Evolutionary conservation across 2,329 filamentous ascomycete genomes (phyloP), one percentile per base, ranked within the genome.

Genomic region (Dactylellina drechsleri): DNA sequence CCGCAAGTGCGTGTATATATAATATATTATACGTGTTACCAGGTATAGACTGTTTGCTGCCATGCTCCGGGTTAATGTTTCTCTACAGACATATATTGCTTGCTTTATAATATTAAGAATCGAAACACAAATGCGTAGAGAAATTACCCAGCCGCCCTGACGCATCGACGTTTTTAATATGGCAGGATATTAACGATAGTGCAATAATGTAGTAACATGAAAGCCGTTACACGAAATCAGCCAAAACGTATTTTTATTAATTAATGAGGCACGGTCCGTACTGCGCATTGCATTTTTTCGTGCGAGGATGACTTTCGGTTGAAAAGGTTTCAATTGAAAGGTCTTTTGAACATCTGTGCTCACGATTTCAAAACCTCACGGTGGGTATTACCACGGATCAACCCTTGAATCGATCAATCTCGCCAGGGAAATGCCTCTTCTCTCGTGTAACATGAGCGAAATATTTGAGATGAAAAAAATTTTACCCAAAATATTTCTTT

Each of bases 81-180:
- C 5, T 2, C 2, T 36, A 10, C 6, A 36, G 31, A 36, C 10
- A 36, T 36, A 36, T 36, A 36, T 36, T 36, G 31, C 31, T 36
- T 36, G 31, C 31, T 36, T 10, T 36, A 36, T 36, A 7, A 36
- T 36, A 36, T 36, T 36, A 36, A 36, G 23, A 58, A 58, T 40
- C 10, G 8, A 15, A 13, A 28, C 31, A 45, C 36, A 36, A 36
- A 36, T 36, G 31, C 31, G 31, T 36, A 5, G 31, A 36, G 4
- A 36, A 40, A 49, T 60, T 49, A 60, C 16, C 57, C 57, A 60
- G 57, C 57, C 57, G 57, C 57, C 26, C 2, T 59, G 41, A 49
- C 57, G 41, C 57, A 60, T 60, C 41, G 57, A 60, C 57, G 41
- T 45, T 49, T 49, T 49, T 60, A 60, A 60, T 60, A 60, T 60